Conservation (phyloP, 139 green algal genomes). For the Chlamydomonas urium region DNA sequence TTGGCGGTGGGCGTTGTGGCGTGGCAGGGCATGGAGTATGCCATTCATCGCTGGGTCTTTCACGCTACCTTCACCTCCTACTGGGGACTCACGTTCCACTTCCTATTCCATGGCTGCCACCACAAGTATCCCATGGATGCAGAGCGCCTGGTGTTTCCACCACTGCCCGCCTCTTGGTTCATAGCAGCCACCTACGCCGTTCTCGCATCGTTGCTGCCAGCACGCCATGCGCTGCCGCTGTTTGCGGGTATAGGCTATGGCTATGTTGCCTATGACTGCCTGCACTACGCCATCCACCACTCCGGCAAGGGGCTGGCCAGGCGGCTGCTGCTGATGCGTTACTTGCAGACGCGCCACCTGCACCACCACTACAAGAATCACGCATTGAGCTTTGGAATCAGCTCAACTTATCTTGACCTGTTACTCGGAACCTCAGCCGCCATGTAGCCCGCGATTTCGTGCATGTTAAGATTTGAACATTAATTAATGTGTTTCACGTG, state of each 20-base stretch:
- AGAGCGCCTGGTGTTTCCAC: slow-evolving; percentile 90
- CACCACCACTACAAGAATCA: slow-evolving; percentile 76
- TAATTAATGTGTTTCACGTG: no score
- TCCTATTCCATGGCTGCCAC: slow-evolving; percentile 92
- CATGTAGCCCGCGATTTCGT: background rate
- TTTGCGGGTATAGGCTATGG: slow-evolving; percentile 75
- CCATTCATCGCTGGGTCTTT: slow-evolving; percentile 89
- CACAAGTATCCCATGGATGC: slow-evolving; percentile 91
- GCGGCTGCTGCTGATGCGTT: slow-evolving; percentile 30
- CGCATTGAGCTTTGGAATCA: slow-evolving; percentile 71
- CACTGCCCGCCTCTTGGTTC: slow-evolving; percentile 58
- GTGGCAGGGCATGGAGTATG: slow-evolving; percentile 90
- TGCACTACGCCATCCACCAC: slow-evolving; percentile 82
- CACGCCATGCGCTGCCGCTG: slow-evolving; percentile 28
- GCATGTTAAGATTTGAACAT: background rate
- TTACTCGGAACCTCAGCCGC: slow-evolving; percentile 56
- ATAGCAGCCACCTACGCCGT: slow-evolving; percentile 41
- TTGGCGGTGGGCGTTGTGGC: slow-evolving; percentile 52
- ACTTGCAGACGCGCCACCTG: slow-evolving; percentile 59
- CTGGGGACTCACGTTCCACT: slow-evolving; percentile 80
- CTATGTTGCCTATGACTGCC: slow-evolving; percentile 88
- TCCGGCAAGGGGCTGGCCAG: background rate
- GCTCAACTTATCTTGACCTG: slow-evolving; percentile 65
- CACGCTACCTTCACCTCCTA: slow-evolving; percentile 55
- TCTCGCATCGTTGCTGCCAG: slow-evolving; percentile 38